These are phyloP conservation scores for Penicillium psychrosexuale DNA, from an alignment of 2,329 filamentous ascomycete genomes.

Conservation along the genomic window DNA sequence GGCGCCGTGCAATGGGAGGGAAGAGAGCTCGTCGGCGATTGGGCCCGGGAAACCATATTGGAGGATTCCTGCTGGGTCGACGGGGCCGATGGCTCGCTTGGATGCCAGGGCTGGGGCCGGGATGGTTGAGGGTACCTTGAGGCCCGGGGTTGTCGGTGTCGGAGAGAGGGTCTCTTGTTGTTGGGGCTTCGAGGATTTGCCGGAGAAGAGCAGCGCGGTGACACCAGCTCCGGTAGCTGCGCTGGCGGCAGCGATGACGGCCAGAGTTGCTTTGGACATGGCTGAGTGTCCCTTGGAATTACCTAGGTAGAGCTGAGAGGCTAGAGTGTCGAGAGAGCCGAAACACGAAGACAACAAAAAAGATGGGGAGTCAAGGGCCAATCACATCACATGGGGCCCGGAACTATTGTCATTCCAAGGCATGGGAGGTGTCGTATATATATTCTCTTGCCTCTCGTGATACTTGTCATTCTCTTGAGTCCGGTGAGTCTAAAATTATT, in stretches of 20 bases:
- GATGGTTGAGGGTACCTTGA: conserved; percentile 32
- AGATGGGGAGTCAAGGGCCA: conserved; percentile 21
- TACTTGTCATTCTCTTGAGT: not conserved
- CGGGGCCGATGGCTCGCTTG: conserved; percentile 42
- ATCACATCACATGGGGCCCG: conserved; percentile 19
- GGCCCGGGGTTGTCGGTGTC: conserved; percentile 23
- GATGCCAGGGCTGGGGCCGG: conserved; percentile 20
- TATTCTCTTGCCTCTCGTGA: not conserved
- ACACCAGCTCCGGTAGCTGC: conserved; percentile 73
- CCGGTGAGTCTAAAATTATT: not conserved
- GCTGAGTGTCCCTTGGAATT: conserved; percentile 23
- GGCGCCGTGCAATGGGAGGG: conserved; percentile 74
- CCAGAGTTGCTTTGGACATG: conserved; percentile 78
- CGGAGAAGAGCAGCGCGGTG: conserved; percentile 65
- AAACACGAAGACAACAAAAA: conserved; percentile 11
- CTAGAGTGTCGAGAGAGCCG: not conserved
- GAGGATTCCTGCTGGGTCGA: conserved; percentile 73
- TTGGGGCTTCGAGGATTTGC: conserved; percentile 39
- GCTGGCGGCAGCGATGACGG: conserved; percentile 71
- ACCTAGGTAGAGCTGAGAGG: not conserved
- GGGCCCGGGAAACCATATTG: conserved; percentile 92
- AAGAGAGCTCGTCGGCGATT: conserved; percentile 73
- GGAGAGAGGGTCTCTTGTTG: conserved; percentile 29
- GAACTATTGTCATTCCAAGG: not conserved
- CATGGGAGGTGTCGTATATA: not conserved